Conservation (phyloP, 2,329 filamentous ascomycete species). For the Hypocreales sp. region DNA sequence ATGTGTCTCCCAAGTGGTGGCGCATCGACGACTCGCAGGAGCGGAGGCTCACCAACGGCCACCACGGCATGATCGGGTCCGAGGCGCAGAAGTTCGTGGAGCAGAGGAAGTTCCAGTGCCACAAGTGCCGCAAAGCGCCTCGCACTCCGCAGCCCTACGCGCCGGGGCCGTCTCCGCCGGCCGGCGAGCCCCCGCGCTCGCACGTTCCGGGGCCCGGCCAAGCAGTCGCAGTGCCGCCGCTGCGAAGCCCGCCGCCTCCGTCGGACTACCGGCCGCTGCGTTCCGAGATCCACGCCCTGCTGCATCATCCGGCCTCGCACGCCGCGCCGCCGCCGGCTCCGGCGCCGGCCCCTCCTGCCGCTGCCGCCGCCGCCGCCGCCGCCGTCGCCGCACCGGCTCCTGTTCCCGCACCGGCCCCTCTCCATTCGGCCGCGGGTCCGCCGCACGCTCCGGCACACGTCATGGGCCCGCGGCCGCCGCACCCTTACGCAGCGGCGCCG, state of each 20-base stretch:
- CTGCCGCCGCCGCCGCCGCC: conserved; percentile 3
- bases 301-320: conserved; percentile 5
- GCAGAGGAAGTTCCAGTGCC: conserved; percentile 53
- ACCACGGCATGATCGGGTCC: conserved; percentile 32
- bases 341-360: conserved; percentile 3
- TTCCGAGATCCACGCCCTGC: conserved; percentile 6
- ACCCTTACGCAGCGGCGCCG: conserved; percentile 12
- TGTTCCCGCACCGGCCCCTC: not conserved
- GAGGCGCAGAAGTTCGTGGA: conserved; percentile 44
- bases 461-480: conserved; percentile 12
- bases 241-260: conserved; percentile 13
- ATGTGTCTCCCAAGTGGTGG: conserved; percentile 65
- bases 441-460: conserved; percentile 9
- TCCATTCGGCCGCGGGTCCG: conserved; percentile 3
- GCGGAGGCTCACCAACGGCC: conserved; percentile 34
- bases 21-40: conserved; percentile 36
- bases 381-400: conserved; percentile 7
- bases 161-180: conserved; percentile 7
- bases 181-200: conserved; percentile 7
- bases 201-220: conserved; percentile 6
- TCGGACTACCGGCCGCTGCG: conserved; percentile 11
- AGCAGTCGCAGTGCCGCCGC: conserved; percentile 7
- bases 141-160: conserved; percentile 22
- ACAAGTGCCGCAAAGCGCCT: conserved; percentile 51
- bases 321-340: conserved; percentile 2